Evolutionary conservation across 495 filamentous ascomycete species (phyloP), one percentile per base, ranked within the genome.

Genomic region (Hypomontagnella monticulosa): DNA sequence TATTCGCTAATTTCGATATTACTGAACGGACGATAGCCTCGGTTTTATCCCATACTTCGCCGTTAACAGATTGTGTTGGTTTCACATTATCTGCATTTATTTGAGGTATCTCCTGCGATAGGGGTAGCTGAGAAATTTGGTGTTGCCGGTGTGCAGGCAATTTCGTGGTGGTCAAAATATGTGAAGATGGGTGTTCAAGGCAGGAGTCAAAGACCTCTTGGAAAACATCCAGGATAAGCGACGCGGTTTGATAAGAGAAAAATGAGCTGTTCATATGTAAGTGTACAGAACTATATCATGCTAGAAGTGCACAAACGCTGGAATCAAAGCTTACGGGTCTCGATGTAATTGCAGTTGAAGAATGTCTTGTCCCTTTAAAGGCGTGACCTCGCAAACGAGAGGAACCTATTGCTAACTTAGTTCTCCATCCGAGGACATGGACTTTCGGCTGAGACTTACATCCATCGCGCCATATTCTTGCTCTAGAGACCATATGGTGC

Each of bases 391-490:
- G 56, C 85, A 85, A 50, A 93, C 88, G 53, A 93, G 64, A 8
- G 91, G 76, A 78, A 91, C 73, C 82, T 78, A 32, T 41, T 47
- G 44, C 36, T 37, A 42, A 71, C 50, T 61, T 74, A 63, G 36
- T 40, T 18, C 12, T 12, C 36, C n/a, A 46, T 8, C 3, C 11
- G 2, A 11, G 36, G 16, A 11, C 4, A 27, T 12, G 0, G 34
- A 0, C 4, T 11, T 30, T 11, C 7, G n/a, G 16, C 18, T 33
- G 43, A 44, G 18, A 78, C 84, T 81, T 60, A 85, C 80, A 76
- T 92, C 91, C 91, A 95, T 95, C 42, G 83, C 78, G 1, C 92
- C 90, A 50, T 83, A 74, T 66, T 96, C 92, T 19, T 83, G 73
- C 53, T 85, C 76, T 20, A 92, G 63, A 4, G 78, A 79, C 92